phyloP scores from a whole-genome alignment of 2,329 filamentous ascomycete genomes.

The Magnaporthiopsis incrustans region DNA sequence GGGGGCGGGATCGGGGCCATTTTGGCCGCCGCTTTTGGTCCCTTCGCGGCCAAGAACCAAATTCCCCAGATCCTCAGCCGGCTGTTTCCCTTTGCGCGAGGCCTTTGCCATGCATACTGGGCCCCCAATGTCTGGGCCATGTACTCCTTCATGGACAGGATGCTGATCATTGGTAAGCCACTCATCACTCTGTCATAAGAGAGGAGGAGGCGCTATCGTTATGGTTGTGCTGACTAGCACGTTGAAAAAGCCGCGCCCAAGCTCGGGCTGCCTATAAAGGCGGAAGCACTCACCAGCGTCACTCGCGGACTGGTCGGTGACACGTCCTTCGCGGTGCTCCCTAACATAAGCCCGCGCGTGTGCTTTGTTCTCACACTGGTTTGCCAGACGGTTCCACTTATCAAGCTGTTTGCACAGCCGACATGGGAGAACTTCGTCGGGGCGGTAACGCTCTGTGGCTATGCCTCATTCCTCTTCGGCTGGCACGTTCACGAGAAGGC shows the following conservation, averaged over 20 bases:
- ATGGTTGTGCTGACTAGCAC: background rate
- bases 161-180: slow-evolving; percentile 68
- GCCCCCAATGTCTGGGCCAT: slow-evolving; percentile 95
- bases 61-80: slow-evolving; percentile 75
- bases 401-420: slow-evolving; percentile 73
- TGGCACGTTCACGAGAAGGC: slow-evolving; percentile 99
- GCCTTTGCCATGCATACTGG: slow-evolving; percentile 97
- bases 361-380: slow-evolving; percentile 79
- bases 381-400: slow-evolving; percentile 70
- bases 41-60: slow-evolving; percentile 75
- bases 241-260: slow-evolving; percentile 66
- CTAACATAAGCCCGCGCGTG: slow-evolving; percentile 69
- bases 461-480: slow-evolving; percentile 92
- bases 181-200: background rate
- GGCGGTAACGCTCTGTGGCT: slow-evolving; percentile 84
- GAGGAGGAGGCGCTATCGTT: background rate
- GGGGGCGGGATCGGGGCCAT: slow-evolving; percentile 63
- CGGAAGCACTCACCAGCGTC: slow-evolving; percentile 73
- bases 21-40: slow-evolving; percentile 77
- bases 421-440: slow-evolving; percentile 87
- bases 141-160: slow-evolving; percentile 83
- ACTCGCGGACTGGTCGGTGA: slow-evolving; percentile 91
- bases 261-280: slow-evolving; percentile 65
- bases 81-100: slow-evolving; percentile 88
- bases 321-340: slow-evolving; percentile 86